Conservation (phyloP, 2,329 filamentous ascomycete species). For the Fusarium scirpi region DNA sequence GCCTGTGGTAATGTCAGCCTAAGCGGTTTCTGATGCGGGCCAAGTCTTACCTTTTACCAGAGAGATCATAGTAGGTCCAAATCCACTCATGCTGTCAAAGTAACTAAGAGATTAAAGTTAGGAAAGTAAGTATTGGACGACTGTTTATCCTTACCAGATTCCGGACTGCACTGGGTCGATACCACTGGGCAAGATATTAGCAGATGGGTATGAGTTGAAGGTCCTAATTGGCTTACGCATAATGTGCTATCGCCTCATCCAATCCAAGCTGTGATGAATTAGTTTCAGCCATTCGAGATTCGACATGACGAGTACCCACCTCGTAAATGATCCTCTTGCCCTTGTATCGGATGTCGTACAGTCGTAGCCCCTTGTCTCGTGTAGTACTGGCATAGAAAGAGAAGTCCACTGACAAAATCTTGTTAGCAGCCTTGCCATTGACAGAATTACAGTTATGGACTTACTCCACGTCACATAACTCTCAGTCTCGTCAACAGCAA, state of each 20-base stretch:
- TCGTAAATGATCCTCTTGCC: conserved; percentile 8
- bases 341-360: conserved; percentile 1
- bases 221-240: background rate
- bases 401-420: background rate
- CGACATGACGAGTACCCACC: background rate
- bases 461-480: conserved; percentile 12
- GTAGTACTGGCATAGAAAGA: background rate
- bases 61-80: background rate
- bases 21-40: rapidly evolving
- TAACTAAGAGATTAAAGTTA: background rate
- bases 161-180: conserved; percentile 1
- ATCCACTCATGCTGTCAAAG: conserved; percentile 11
- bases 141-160: background rate
- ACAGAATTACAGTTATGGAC: background rate
- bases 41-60: conserved; percentile 1
- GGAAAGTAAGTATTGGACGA: rapidly evolving
- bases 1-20: background rate
- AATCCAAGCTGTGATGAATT: background rate
- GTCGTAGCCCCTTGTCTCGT: background rate
- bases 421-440: background rate
- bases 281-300: rapidly evolving
- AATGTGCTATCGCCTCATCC: conserved; percentile 8
- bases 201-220: rapidly evolving
- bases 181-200: background rate
- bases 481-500: background rate